Base-by-base conservation (phyloP, 345 rosid genomes). In the Kernera saxatilis region DNA sequence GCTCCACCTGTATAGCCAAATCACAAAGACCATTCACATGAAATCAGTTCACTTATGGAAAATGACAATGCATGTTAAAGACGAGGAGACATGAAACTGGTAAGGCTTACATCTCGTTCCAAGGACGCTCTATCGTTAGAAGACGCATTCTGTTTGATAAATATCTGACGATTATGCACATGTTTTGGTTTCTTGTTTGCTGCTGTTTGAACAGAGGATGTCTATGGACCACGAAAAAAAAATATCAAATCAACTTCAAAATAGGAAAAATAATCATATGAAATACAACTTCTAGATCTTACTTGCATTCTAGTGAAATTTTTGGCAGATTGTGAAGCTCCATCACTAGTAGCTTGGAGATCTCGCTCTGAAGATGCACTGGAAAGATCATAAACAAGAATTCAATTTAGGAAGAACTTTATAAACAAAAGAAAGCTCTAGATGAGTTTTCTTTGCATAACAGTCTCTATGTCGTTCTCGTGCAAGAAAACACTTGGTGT, bases 321-420 rank as follows among this genome's bases (percentile, higher is more conserved):
- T 0, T 40, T 30, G 25, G 19, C 3, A 41, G 77, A 57, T 59
- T 53, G 70, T 73, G 70, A 54, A 75, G 57, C 67, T 70, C 74
- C 79, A 30, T 45, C 64, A 74, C 75, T 70, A 44, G 84, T 60
- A 71, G 44, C 74, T 11, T 79, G 77, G 55, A 73, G 57, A 55
- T 82, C 82, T 79, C 78, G 78, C 37, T 93, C 96, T 2, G 87
- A 84, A 2, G 86, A 81, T n/a, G 92, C 92, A 82, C 98, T 93
- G 78, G 4, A 21, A 75, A 71, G 4, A 59, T 37, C 8, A 56
- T 7, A 61, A 35, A 67, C 64, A 3, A 57, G 0, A 25, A 9
- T 0, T 19, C 0, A 4, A 45, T 17, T 27, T 39, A 32, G 5
- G 15, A 49, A 3, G 11, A n/a, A 32, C 51, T 49, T 59, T 48